Evolutionary conservation across 192 early-diverging fungal genomes (phyloP).

Genomic region (Umbelopsis ramanniana): DNA sequence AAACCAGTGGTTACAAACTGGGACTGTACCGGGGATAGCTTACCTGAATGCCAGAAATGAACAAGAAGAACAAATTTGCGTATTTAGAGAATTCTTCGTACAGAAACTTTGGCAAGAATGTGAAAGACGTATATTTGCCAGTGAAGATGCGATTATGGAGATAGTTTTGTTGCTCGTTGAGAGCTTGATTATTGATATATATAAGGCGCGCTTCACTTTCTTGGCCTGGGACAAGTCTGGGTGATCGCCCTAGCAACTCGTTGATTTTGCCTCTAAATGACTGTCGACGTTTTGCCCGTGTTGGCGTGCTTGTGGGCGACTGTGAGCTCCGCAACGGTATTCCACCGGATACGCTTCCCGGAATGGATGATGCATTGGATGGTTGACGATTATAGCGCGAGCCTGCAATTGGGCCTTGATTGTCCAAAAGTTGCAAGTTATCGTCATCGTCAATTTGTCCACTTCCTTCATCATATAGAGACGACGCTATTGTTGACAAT

Average conservation of each 20-base stretch:
- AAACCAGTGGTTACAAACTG: not conserved
- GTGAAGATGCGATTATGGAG: conserved; percentile 94
- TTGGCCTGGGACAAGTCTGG: not conserved
- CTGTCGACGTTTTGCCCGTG: not conserved
- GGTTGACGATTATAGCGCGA: conserved; percentile 10
- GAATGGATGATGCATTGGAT: not conserved
- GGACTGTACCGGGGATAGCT: not conserved
- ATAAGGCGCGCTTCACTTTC: conserved; percentile 64
- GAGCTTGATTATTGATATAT: conserved; percentile 81
- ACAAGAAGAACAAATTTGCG: conserved; percentile 98
- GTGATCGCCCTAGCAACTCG: conserved; percentile 1
- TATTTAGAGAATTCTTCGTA: conserved; percentile 98
- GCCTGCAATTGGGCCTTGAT: conserved; percentile 27
- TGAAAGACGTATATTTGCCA: conserved; percentile 90
- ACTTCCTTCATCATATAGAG: conserved; percentile 29
- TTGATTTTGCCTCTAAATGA: not conserved
- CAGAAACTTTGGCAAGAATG: conserved; percentile 96
- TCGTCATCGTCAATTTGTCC: conserved; percentile 31
- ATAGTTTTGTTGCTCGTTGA: conserved; percentile 78
- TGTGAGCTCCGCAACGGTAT: conserved; percentile 4
- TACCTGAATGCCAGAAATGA: conserved; percentile 93
- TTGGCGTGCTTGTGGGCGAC: not conserved
- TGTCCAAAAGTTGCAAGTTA: conserved; percentile 24
- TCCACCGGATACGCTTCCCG: not conserved
- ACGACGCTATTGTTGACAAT: not conserved